Percentiles rank a stretch among this genome's conserved stretches.
Evolutionary conservation across 2,329 filamentous ascomycete species (phyloP).

Genomic region (Sarocladium oryzae): DNA sequence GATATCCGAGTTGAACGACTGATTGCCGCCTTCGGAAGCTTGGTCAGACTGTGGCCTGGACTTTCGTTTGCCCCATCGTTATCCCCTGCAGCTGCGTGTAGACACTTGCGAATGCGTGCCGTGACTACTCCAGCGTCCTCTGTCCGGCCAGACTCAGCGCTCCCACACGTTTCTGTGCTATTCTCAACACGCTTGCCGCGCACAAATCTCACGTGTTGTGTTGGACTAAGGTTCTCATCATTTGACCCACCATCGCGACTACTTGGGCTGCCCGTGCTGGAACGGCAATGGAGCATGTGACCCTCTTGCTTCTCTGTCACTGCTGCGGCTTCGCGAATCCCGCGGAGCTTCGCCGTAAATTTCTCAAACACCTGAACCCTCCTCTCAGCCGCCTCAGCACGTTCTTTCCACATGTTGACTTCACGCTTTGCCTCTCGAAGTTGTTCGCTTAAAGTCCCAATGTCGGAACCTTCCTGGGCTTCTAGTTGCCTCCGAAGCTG

Average conservation of each 20-base stretch:
- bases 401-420: conserved; percentile 41
- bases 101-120: conserved; percentile 21
- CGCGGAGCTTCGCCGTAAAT: conserved; percentile 23
- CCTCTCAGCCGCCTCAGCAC: conserved; percentile 50
- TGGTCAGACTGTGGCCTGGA: not conserved
- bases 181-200: not conserved
- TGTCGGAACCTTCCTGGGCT: conserved; percentile 33
- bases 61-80: not conserved
- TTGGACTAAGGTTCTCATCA: conserved; percentile 3
- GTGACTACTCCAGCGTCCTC: conserved; percentile 20
- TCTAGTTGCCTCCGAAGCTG: conserved; percentile 41
- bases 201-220: conserved; percentile 8
- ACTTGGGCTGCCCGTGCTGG: not conserved
- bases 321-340: conserved; percentile 8
- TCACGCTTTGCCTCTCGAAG: conserved; percentile 32
- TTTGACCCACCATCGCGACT: not conserved
- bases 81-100: conserved; percentile 14
- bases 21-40: not conserved
- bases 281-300: not conserved
- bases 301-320: not conserved
- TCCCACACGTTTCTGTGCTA: conserved; percentile 6
- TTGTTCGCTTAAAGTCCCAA: conserved; percentile 41
- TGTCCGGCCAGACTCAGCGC: conserved; percentile 18
- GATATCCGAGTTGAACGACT: not conserved
- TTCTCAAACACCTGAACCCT: conserved; percentile 41